Evolutionary conservation across 345 rosid species (phyloP).

Genomic region (Camelina neglecta): DNA sequence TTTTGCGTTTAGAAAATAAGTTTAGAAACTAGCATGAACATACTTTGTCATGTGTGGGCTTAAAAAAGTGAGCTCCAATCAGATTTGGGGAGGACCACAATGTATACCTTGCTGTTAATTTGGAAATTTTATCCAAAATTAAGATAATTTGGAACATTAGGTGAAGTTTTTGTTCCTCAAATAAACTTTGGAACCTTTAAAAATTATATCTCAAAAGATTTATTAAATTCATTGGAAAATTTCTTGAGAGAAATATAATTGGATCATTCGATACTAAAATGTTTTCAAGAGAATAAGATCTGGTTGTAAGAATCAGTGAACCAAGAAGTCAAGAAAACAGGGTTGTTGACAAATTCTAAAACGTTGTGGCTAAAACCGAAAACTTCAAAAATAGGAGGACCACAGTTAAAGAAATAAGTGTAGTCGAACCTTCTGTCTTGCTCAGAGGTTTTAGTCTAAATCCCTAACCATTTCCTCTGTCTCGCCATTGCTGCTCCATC

Average conservation of each 20-base stretch:
- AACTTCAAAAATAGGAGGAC: not conserved
- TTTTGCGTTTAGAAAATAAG: not conserved
- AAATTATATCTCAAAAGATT: not conserved
- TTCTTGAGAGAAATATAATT: not conserved
- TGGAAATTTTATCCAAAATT: not conserved
- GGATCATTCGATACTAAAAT: not conserved
- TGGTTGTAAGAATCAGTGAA: not conserved
- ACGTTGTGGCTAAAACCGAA: not conserved
- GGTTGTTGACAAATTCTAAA: not conserved
- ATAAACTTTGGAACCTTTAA: not conserved
- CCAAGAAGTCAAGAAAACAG: too few species aligned
- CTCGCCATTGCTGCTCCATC: conserved; percentile 12
- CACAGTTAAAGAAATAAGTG: not conserved
- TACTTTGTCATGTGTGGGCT: not conserved
- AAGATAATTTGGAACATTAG: not conserved
- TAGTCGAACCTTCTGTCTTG: not conserved
- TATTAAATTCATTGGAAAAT: not conserved
- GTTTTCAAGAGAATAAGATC: not conserved
- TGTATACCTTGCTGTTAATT: not conserved
- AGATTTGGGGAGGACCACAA: not conserved
- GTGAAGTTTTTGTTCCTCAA: not conserved
- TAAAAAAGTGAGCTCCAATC: not conserved
- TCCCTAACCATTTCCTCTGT: conserved; percentile 18
- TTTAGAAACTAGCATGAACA: not conserved
- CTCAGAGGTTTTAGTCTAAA: conserved; percentile 10